Percentiles rank a stretch among this genome's conserved stretches.
Evolutionary conservation across 257 asterid species (phyloP).

Genomic region (Lithospermum erythrorhizon): DNA sequence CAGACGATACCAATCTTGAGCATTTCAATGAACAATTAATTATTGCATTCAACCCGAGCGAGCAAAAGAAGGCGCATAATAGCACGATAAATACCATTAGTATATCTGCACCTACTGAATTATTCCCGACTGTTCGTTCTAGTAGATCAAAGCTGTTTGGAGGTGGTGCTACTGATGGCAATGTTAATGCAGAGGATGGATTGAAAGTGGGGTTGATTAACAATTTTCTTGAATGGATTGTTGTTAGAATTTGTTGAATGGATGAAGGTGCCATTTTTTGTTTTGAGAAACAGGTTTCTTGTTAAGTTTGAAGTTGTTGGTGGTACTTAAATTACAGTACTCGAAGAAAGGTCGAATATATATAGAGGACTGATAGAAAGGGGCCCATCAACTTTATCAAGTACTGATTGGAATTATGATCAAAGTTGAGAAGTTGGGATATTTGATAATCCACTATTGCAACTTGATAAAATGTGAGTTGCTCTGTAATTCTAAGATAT

Average conservation of each 20-base stretch:
- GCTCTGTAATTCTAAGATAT: no score
- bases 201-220: constrained; percentile 12
- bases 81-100: constrained; percentile 19
- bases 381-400: no score
- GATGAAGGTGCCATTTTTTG: not conserved
- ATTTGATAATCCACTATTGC: no score
- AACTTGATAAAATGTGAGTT: no score
- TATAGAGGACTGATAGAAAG: no score
- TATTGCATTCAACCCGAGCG: constrained; percentile 19
- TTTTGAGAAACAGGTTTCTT: no score
- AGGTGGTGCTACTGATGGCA: not conserved
- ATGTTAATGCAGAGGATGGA: constrained; percentile 1
- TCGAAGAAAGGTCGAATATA: no score
- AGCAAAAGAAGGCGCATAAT: constrained; percentile 21
- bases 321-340: not conserved
- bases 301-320: constrained; percentile 2
- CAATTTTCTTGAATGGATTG: not conserved
- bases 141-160: not conserved
- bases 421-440: no score
- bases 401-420: no score
- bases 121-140: not conserved
- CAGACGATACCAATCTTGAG: constrained; percentile 7
- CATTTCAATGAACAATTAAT: constrained; percentile 20
- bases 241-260: constrained; percentile 10
- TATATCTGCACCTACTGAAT: constrained; percentile 17